phyloP scores from a whole-genome alignment of 345 rosid genomes.

The Linum lewisii region DNA sequence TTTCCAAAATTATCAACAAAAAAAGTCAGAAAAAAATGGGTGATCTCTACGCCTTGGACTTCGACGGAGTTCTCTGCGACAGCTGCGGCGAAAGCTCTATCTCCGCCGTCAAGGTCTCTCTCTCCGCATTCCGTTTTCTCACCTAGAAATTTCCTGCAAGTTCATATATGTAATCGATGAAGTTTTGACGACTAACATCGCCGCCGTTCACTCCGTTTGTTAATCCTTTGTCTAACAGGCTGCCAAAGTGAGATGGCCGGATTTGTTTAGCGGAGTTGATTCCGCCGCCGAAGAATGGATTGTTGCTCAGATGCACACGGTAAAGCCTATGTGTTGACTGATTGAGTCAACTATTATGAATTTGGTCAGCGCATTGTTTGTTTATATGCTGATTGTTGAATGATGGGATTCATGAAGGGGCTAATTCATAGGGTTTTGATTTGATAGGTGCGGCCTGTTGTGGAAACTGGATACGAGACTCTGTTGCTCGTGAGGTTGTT shows the following conservation, averaged over 20 bases:
- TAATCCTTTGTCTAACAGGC: slow-evolving; percentile 34
- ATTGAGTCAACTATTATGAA: not conserved
- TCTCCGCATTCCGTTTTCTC: not conserved
- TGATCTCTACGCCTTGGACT: slow-evolving; percentile 86
- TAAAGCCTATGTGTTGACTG: slow-evolving; percentile 20
- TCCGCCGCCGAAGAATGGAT: slow-evolving; percentile 67
- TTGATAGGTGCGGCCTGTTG: slow-evolving; percentile 83
- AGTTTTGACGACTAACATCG: not conserved
- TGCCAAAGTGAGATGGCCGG: slow-evolving; percentile 79
- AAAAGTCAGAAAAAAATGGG: slow-evolving; percentile 2
- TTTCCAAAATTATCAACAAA: not conserved
- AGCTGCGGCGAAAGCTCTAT: slow-evolving; percentile 94
- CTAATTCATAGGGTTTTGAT: slow-evolving; percentile 9
- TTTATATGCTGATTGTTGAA: not conserved
- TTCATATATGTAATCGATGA: too few relatives aligned
- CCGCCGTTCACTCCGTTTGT: not conserved
- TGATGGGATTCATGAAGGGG: not conserved
- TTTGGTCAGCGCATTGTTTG: not conserved
- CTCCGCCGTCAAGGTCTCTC: slow-evolving; percentile 75
- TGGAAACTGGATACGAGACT: slow-evolving; percentile 91
- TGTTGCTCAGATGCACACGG: slow-evolving; percentile 72
- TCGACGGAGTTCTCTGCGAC: slow-evolving; percentile 92
- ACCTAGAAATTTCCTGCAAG: too few relatives aligned
- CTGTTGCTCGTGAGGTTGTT: slow-evolving; percentile 68
- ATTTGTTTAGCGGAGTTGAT: slow-evolving; percentile 52